Percentiles rank a stretch among this genome's conserved stretches.
Conservation (phyloP, 345 rosid species). For the Leavenworthia alabamica region DNA sequence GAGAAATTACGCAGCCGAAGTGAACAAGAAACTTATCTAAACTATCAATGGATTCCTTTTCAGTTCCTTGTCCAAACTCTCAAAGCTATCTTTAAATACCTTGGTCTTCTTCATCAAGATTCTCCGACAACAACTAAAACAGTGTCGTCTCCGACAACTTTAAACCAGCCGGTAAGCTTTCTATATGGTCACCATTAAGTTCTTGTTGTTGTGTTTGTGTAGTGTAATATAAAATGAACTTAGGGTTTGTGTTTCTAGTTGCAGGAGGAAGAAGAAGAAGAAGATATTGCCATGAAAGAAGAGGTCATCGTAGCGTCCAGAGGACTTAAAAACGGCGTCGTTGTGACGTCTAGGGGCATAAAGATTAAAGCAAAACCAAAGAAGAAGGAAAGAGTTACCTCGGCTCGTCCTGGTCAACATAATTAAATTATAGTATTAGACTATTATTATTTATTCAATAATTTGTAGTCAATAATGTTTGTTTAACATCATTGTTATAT, state of each 20-base stretch:
- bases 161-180: constrained; percentile 15
- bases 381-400: background rate
- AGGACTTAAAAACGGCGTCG: background rate
- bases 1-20: background rate
- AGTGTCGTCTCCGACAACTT: background rate
- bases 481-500: background rate
- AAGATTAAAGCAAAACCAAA: background rate
- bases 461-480: no score
- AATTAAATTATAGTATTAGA: background rate
- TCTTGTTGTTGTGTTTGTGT: background rate
- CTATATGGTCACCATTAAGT: background rate
- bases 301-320: background rate
- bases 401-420: background rate
- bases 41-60: constrained; percentile 2
- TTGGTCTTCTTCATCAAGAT: constrained; percentile 14
- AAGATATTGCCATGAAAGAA: background rate
- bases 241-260: background rate
- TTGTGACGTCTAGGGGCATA: background rate
- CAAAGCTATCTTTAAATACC: constrained; percentile 10
- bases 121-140: background rate
- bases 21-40: constrained; percentile 3
- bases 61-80: constrained; percentile 6
- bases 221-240: background rate
- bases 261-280: constrained; percentile 14
- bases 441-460: background rate